Conservation (phyloP, 2,329 filamentous ascomycete species). For the Chrysoporthe cubensis region DNA sequence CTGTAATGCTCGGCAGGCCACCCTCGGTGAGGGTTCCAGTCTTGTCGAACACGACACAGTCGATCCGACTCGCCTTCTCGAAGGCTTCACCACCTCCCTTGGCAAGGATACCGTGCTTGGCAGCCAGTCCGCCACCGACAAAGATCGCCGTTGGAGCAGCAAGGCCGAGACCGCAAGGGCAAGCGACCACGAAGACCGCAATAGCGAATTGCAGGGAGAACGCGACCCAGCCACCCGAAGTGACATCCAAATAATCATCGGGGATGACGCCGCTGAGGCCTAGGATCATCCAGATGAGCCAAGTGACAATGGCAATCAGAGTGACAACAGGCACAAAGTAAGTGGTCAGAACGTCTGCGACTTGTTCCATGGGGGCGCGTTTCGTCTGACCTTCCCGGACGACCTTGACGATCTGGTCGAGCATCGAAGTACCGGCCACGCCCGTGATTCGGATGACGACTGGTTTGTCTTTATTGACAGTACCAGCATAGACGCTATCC, state of each 20-base stretch:
- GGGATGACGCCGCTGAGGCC: constrained; percentile 64
- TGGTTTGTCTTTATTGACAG: constrained; percentile 70
- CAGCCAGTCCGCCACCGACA: constrained; percentile 79
- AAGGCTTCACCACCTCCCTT: constrained; percentile 87
- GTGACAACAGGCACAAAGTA: constrained; percentile 79
- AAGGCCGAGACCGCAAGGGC: constrained; percentile 80
- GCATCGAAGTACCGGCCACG: constrained; percentile 70
- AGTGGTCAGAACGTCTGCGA: constrained; percentile 72
- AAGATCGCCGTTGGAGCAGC: constrained; percentile 88
- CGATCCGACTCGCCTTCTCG: constrained; percentile 77
- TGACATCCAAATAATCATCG: constrained; percentile 55
- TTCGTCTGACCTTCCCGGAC: constrained; percentile 79
- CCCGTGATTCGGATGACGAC: constrained; percentile 67
- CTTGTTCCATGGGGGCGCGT: constrained; percentile 74
- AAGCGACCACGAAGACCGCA: constrained; percentile 84
- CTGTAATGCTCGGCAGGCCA: constrained; percentile 71
- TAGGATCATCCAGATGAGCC: constrained; percentile 71
- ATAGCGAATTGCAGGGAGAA: constrained; percentile 85
- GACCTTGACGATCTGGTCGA: constrained; percentile 78
- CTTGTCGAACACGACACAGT: constrained; percentile 86
- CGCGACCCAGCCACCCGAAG: constrained; percentile 67
- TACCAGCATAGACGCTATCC: constrained; percentile 72
- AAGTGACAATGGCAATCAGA: constrained; percentile 70
- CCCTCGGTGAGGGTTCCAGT: constrained; percentile 80
- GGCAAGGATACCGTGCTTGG: constrained; percentile 78